Base-by-base conservation (phyloP, 768 basidiomycete species). In the Flagelloscypha sp. region DNA sequence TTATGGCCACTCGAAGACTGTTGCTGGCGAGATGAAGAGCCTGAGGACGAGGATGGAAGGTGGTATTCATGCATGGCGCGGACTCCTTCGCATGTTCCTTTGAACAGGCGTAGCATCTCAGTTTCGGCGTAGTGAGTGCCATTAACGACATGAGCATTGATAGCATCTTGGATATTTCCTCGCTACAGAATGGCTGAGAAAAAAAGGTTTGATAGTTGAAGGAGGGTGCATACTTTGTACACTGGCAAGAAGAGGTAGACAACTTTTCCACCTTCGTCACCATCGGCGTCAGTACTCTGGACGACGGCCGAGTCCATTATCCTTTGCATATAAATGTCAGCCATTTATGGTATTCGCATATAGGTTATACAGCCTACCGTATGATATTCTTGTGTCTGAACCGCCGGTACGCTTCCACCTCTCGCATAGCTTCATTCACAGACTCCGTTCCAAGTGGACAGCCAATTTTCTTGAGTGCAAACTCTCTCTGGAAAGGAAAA, bases 341-440 rank as follows among this genome's bases (percentile, higher is more conserved):
- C n/a, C n/a, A n/a, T n/a, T n/a, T n/a, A n/a, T n/a, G n/a, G n/a
- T n/a, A n/a, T n/a, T n/a, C n/a, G n/a, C n/a, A n/a, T n/a, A n/a
- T n/a, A n/a, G n/a, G n/a, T n/a, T n/a, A n/a, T n/a, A n/a, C n/a
- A n/a, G n/a, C n/a, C n/a, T n/a, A 90, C 24, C 84, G 84, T 54
- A 99, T 99, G 50, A 98, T 97, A 56, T 98, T 97, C 13, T 84
- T 85, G 57, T 97, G 94, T 55, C 88, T 92, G 70, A 98, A 98
- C 40, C 94, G 74, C 51, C 90, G 69, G 56, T 95, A 95, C 1
- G 95, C 93, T 55, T 94, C 88, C 2, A 88, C 82, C 55, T 89
- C 88, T 33, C 78, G 68, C 84, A 89, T 81, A 4, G 79, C 86
- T 53, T 89, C 87, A 49, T 83, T 82, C 38, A 98, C 89, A 7